Conservation (phyloP, 2,329 filamentous ascomycete genomes). For the Dactylonectria macrodidyma region DNA sequence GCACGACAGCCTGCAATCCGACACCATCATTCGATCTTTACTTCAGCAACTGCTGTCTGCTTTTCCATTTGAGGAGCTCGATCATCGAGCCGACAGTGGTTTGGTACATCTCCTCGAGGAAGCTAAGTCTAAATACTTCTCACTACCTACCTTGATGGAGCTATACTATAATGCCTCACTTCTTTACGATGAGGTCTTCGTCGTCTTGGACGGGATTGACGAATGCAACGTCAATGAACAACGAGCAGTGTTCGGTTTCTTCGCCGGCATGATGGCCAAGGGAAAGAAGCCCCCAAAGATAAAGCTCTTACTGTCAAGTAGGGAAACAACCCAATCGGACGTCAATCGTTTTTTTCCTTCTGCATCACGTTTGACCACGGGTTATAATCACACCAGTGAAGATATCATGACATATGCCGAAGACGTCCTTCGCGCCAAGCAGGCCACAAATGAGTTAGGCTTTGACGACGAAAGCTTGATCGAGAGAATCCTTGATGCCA, state of each 20-base stretch:
- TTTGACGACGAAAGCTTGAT: slow-evolving; percentile 9
- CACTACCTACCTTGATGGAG: not conserved
- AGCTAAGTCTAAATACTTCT: not conserved
- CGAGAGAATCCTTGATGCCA: slow-evolving; percentile 5
- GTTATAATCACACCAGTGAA: not conserved
- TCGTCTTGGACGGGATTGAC: slow-evolving; percentile 29
- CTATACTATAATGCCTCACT: not conserved
- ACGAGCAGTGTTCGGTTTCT: not conserved
- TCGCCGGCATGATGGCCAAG: not conserved
- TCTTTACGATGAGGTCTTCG: slow-evolving; percentile 1
- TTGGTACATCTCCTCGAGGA: slow-evolving; percentile 2
- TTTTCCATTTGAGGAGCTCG: not conserved
- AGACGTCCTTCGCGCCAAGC: slow-evolving; percentile 19
- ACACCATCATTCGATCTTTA: slow-evolving; percentile 19
- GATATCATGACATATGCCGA: slow-evolving; percentile 24
- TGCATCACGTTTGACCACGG: slow-evolving; percentile 2
- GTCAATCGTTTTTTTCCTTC: not conserved
- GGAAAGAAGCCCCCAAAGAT: not conserved
- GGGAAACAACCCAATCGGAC: slow-evolving; percentile 4
- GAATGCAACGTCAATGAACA: slow-evolving; percentile 22
- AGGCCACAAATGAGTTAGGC: slow-evolving; percentile 2
- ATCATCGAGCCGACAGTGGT: not conserved
- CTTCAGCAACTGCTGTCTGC: slow-evolving; percentile 9
- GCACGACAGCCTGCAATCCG: not conserved
- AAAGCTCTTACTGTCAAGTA: slow-evolving; percentile 18